These are phyloP conservation scores for Saccharomycopsis malanga DNA, from an alignment of 805 yeast genomes.

Conservation along the genomic window DNA sequence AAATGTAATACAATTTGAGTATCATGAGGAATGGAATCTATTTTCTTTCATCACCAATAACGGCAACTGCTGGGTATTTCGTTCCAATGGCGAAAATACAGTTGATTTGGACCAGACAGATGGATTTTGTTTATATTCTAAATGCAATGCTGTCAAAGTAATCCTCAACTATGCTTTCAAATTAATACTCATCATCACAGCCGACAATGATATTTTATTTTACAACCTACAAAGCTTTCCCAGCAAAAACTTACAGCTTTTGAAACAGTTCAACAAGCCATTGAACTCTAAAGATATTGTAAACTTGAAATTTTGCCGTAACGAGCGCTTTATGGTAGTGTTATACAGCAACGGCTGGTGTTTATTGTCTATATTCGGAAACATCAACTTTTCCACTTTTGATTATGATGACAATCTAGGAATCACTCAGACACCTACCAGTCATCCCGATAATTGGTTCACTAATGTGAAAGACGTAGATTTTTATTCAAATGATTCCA, in stretches of 20 bases:
- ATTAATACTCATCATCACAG: conserved; percentile 12
- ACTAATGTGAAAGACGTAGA: conserved; percentile 15
- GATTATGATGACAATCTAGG: conserved; percentile 22
- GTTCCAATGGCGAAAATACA: conserved; percentile 1
- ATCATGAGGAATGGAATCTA: conserved; percentile 4
- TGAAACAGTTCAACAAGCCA: conserved; percentile 20
- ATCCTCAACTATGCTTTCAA: conserved; percentile 17
- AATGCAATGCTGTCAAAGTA: conserved; percentile 12
- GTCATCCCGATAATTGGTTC: conserved; percentile 18
- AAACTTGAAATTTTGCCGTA: conserved; percentile 16
- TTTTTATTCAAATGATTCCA: conserved; percentile 8
- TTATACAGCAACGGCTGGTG: conserved; percentile 25
- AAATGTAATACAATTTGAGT: conserved; percentile 4
- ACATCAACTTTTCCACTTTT: conserved; percentile 23
- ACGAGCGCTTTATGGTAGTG: conserved; percentile 18
- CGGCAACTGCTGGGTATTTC: conserved; percentile 22
- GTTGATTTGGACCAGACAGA: conserved; percentile 4
- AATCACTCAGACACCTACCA: conserved; percentile 4
- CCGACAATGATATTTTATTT: conserved; percentile 12
- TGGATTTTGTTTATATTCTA: conserved; percentile 18
- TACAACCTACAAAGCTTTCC: conserved; percentile 11
- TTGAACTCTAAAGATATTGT: conserved; percentile 13
- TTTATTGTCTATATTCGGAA: conserved; percentile 27
- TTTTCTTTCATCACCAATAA: conserved; percentile 18
- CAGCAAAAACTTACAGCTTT: conserved; percentile 3